Evolutionary conservation across 192 early-diverging fungal species (phyloP), one percentile per base, ranked within the genome.

Genomic region (Spinellus fusiger): DNA sequence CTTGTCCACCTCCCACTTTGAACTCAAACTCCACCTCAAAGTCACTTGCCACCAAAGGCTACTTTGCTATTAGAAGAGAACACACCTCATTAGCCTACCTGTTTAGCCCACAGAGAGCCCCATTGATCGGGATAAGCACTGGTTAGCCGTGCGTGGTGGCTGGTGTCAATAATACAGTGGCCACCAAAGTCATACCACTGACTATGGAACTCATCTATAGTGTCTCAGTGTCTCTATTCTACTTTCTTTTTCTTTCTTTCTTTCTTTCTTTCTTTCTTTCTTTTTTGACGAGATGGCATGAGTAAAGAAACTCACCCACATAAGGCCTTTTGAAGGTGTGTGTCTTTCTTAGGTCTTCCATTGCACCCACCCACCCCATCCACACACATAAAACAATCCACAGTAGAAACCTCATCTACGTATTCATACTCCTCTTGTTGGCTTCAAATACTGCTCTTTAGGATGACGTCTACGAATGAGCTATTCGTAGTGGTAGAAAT

Each of bases 171-270:
- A 32, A 93, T 46, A 20, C 94, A 71, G 70, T 95, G 91, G 51
- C 89, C 95, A 31, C 92, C 94, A 82, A 89, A 98, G 70, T 99
- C 90, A 81, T 91, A 99, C 83, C 93, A 91, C 65, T 92, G 82
- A 76, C 81, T 86, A 59, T 86, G 80, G 56, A 89, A 78, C 37
- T 87, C 87, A 70, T 89, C 82, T n/a, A n/a, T n/a, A n/a, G n/a
- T n/a, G n/a, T n/a, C n/a, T n/a, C n/a, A n/a, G n/a, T n/a, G n/a
- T n/a, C n/a, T n/a, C n/a, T n/a, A n/a, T n/a, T n/a, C 10, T 44
- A 3, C 18, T 37, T 37, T 37, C 13, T 5, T 37, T 37, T 13
- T 37, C 13, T 37, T 37, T 37, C 7, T 37, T 5, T 37, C 5
- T 37, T 9, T 37, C 5, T 37, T 9, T 37, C 5, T 37, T 9